Conservation (phyloP, 2,329 filamentous ascomycete species). For the Tolypocladium cylindrosporum region DNA sequence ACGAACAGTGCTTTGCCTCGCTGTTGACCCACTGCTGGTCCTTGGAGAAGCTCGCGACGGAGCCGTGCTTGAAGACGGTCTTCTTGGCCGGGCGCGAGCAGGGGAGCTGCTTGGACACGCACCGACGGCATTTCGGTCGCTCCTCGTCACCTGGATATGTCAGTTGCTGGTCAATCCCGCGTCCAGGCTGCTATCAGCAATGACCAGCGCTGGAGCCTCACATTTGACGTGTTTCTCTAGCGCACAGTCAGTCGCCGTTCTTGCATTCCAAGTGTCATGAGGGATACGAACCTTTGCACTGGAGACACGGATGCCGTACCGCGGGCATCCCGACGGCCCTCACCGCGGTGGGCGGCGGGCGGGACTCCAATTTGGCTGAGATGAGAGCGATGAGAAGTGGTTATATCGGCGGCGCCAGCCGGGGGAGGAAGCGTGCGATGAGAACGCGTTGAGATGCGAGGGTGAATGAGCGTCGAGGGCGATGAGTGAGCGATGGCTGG, state of each 20-base stretch:
- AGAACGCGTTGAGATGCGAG: background rate
- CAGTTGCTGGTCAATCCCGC: background rate
- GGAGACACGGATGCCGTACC: slow-evolving; percentile 21
- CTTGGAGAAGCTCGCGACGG: slow-evolving; percentile 19
- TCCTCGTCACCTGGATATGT: slow-evolving; percentile 23
- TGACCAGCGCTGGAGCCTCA: slow-evolving; percentile 6
- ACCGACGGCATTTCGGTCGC: slow-evolving; percentile 24
- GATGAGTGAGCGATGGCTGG: background rate
- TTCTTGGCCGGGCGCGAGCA: slow-evolving; percentile 23
- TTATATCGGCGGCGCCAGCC: background rate
- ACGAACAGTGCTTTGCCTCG: slow-evolving; percentile 22
- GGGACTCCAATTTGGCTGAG: background rate
- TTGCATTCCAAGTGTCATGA: too few relatives aligned
- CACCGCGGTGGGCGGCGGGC: background rate
- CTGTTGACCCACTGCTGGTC: slow-evolving; percentile 27
- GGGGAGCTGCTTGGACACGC: slow-evolving; percentile 19
- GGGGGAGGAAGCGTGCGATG: background rate
- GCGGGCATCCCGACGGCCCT: slow-evolving; percentile 15
- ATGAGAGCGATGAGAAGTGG: background rate
- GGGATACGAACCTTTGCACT: slow-evolving; percentile 20
- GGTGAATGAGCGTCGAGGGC: background rate
- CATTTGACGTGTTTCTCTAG: slow-evolving; percentile 26
- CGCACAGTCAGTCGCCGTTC: slow-evolving; percentile 3
- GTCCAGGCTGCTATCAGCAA: background rate
- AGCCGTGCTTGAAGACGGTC: slow-evolving; percentile 26